A percentile compares a stretch with the other conserved stretches of the same genome.
These are phyloP conservation scores for Suhomyces prunicola DNA, from an alignment of 805 yeast genomes.

Conservation along the genomic window DNA sequence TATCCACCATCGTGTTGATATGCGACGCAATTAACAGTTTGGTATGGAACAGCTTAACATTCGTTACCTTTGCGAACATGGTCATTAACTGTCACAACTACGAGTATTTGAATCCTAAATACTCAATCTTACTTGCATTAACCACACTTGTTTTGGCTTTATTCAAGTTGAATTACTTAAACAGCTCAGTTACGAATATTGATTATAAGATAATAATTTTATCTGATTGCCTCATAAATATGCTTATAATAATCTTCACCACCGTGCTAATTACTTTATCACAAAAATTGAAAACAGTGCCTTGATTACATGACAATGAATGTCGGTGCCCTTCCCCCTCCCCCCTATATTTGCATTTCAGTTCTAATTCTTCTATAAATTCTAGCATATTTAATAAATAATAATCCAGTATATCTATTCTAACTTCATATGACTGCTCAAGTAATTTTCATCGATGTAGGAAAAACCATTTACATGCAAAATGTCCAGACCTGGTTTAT, in stretches of 20 bases:
- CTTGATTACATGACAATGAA: not conserved
- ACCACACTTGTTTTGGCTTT: slow-evolving; percentile 11
- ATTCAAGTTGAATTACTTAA: slow-evolving; percentile 21
- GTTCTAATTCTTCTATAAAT: not conserved
- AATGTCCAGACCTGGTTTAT: slow-evolving; percentile 22
- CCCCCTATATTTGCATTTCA: not conserved
- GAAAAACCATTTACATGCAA: slow-evolving; percentile 42
- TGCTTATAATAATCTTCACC: not conserved
- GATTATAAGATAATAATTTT: slow-evolving; percentile 4
- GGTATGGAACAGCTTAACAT: slow-evolving; percentile 15
- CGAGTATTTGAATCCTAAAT: slow-evolving; percentile 4
- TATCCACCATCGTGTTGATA: slow-evolving; percentile 8
- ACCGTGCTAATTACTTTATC: not conserved
- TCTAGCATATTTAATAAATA: not conserved
- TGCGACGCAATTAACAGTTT: slow-evolving; percentile 11
- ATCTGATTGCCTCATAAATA: slow-evolving; percentile 1
- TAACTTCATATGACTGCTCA: slow-evolving; percentile 9
- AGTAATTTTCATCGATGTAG: slow-evolving; percentile 37
- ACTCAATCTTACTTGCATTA: not conserved
- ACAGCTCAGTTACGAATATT: not conserved
- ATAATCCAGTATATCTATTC: not conserved
- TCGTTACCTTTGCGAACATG: slow-evolving; percentile 5
- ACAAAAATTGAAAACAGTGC: not conserved
- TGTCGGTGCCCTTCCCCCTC: not conserved
- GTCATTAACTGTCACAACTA: not conserved